A percentile compares a stretch with the other conserved stretches of the same genome.
phyloP scores from a whole-genome alignment of 2,329 filamentous ascomycete species.

The Penicillium glabrum region DNA sequence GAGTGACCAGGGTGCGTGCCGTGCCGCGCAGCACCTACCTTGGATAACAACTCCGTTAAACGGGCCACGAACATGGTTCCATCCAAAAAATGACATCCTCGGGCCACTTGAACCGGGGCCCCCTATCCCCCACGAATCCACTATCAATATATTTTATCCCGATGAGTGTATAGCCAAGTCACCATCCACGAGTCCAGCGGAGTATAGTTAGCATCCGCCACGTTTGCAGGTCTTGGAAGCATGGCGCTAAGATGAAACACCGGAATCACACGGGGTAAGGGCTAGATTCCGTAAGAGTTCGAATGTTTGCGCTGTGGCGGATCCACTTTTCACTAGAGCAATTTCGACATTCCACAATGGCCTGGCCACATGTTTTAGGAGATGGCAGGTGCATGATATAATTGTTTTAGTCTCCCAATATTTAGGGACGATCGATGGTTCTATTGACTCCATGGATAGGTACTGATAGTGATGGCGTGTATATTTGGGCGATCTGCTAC shows the following conservation, averaged over 20 bases:
- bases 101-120: not conserved
- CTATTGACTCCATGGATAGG: not conserved
- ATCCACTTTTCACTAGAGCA: not conserved
- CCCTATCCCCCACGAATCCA: no score
- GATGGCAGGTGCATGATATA: not conserved
- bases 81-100: not conserved
- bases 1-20: not conserved
- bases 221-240: not conserved
- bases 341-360: not conserved
- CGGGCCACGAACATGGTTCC: not conserved
- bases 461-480: not conserved
- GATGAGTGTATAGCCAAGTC: no score
- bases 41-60: not conserved
- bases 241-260: constrained; percentile 2
- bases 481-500: not conserved
- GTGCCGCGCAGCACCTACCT: not conserved
- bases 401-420: not conserved
- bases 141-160: no score
- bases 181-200: not conserved
- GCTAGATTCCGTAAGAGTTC: not conserved
- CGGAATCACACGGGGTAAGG: not conserved
- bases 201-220: not conserved
- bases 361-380: not conserved
- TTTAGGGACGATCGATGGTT: not conserved
- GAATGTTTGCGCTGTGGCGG: not conserved